Evolutionary conservation across 2,329 filamentous ascomycete genomes (phyloP), one percentile per base, ranked within the genome.

Genomic region (Knufia fluminis): DNA sequence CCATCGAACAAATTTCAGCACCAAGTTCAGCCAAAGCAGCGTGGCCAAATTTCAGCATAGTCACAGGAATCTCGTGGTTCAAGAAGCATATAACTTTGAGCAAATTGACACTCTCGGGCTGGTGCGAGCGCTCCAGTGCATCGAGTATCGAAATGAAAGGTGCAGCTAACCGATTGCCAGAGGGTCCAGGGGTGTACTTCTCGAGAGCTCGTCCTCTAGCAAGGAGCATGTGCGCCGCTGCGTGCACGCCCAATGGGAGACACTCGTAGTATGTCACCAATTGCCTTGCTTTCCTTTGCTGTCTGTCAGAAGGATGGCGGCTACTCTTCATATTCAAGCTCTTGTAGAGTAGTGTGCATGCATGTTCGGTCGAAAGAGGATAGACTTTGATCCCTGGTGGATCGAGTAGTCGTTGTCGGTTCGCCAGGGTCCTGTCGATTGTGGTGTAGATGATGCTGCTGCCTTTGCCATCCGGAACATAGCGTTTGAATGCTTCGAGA

Each of bases 381-480:
- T 72, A 73, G 3, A 86, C 68, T 40, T 72, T 71, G 44, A 85
- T 72, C 71, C 69, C 63, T 71, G 73, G 53, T 66, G 82, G 65
- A 72, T 83, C 70, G 73, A 79, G 66, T 69, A 84, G 51, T 67
- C 75, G 62, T 72, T 76, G 61, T 71, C 77, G 62, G 73, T 79
- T 67, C 42, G 67, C 63, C 40, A 74, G 55, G n/a, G 77, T 77
- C 33, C 72, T 71, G 55, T 84, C 79, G 0, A 83, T 77, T 0
- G 81, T 84, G 0, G 82, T 85, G 57, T 82, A 83, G 22, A 86
- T 82, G 42, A 86, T 73, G 57, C 77, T 79, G 12, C 79, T 82
- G 49, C 78, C 74, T 52, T 68, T 73, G 23, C 73, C 74, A 56
- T 82, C 80, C 0, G 83, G 83, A n/a, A 86, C 77, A 53, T 82